A percentile compares a stretch with the other conserved stretches of the same genome.
phyloP scores from a whole-genome alignment of 495 filamentous ascomycete genomes.

The Daldinia childiae region DNA sequence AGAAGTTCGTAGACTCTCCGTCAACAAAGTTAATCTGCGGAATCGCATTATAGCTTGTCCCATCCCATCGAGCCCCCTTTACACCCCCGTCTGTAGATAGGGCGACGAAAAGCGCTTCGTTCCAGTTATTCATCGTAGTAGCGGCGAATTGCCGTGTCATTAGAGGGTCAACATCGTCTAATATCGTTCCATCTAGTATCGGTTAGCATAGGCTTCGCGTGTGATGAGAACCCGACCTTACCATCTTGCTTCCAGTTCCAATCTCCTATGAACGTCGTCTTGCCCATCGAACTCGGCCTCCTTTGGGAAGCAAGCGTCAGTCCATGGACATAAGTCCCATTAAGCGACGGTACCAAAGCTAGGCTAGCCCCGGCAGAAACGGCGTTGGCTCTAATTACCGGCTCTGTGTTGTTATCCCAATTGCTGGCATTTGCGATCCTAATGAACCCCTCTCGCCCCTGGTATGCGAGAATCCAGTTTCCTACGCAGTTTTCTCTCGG shows the following conservation, averaged over 20 bases:
- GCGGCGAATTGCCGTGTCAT: conserved; percentile 33
- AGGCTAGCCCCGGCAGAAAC: conserved; percentile 22
- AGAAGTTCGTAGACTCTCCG: conserved; percentile 37
- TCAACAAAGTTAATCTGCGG: conserved; percentile 25
- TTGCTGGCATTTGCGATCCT: conserved; percentile 25
- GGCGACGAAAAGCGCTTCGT: conserved; percentile 19
- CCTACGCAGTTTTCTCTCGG: conserved; percentile 18
- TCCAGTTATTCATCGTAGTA: conserved; percentile 34
- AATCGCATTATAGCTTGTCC: conserved; percentile 11
- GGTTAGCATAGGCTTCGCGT: conserved; percentile 2
- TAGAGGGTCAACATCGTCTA: conserved; percentile 23
- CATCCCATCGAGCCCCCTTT: conserved; percentile 24
- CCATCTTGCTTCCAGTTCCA: conserved; percentile 36
- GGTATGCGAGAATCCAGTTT: conserved; percentile 22
- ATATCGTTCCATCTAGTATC: conserved; percentile 27
- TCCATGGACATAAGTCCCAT: conserved; percentile 20
- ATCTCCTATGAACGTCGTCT: conserved; percentile 17
- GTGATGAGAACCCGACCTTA: not conserved
- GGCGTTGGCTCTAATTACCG: conserved; percentile 16
- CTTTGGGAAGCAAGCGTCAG: conserved; percentile 30
- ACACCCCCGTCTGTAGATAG: conserved; percentile 21
- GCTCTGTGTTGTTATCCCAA: conserved; percentile 19
- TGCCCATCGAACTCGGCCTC: conserved; percentile 28
- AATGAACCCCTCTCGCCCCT: conserved; percentile 26
- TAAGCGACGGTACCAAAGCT: conserved; percentile 24